Base-by-base conservation (phyloP, 768 basidiomycete genomes). In the Pisolithus sp. region DNA sequence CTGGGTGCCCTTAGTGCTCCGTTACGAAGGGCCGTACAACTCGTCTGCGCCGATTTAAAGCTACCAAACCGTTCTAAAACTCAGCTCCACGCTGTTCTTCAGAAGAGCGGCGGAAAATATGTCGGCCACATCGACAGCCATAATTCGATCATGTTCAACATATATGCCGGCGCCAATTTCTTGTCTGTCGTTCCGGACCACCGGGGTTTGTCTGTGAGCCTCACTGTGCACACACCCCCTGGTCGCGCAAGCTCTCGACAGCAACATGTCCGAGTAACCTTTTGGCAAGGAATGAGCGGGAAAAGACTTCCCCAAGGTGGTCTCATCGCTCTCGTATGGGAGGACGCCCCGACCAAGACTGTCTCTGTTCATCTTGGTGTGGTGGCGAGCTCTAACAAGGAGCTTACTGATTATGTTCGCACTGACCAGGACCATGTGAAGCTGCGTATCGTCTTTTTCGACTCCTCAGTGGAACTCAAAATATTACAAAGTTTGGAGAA, bases 401-500 rank as follows among this genome's bases (percentile, higher is more conserved):
- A 85, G 26, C 60, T 85, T 40, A 70, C 69, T 0, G 73, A 77
- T 5, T 72, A 76, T 0, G 74, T 75, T 3, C 69, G 70, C 36
- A 38, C 20, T 8, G 57, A 62, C 39, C 55, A 51, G 12, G 59
- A 71, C 1, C 63, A 64, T 4, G 65, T 86, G 42, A 63, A 65
- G 17, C 57, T 84, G 10, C 75, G 76, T 3, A 67, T 87, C 38
- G 67, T 74, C 12, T 89, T 89, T 64, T 86, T 86, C 54, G 83
- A 87, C 56, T 66, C 78, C 2, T 69, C 72, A 8, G 67, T 85
- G 1, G 76, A 85, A 58, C 61, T 85, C 7, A 62, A 68, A 42
- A 70, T 75, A 12, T 58, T 76, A 1, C 74, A 73, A 12, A 70
- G 73, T 41, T 53, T 78, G 46, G 52, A 50, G 52, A 49, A 59